Base-by-base conservation (phyloP, 2,329 filamentous ascomycete species). In the Aureobasidium zeae region DNA sequence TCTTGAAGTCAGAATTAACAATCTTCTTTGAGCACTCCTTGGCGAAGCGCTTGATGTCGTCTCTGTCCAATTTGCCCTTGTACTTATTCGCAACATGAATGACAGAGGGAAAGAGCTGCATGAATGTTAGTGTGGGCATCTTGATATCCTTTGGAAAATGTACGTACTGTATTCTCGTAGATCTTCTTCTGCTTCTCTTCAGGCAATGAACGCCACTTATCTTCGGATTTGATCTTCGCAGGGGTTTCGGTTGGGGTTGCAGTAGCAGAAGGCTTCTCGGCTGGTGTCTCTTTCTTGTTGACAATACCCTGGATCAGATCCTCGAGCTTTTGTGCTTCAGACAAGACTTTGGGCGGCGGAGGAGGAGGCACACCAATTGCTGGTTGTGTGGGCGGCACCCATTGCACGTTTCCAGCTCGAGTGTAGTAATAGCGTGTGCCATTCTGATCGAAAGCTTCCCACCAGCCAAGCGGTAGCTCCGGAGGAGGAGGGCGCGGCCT, bases 181-280 rank as follows among this genome's bases (percentile, higher is more conserved):
- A 94, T 72, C 67, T 86, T 94, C 76, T 87, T 93, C 64, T 91
- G 86, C 65, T 95, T 95, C 52, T 95, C 88, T 52, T 79, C 61
- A 1, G 81, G 70, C 22, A 81, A 61, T 47, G 72, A 73, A 44
- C 77, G 73, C 83, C 83, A 87, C 58, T 81, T 84, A 35, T 86
- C 81, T 54, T 73, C 72, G 53, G 76, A 80, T 44, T 64, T 62
- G 47, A 68, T 67, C 39, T 65, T 70, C 56, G 68, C 72, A 53
- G 70, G 71, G 35, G 71, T 71, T 16, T 64, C 74, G 48, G 79
- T 76, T 1, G 83, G 81, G 1, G 83, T 86, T 11, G 76, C 76
- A 0, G 78, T 75, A 2, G 76, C 73, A 12, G 70, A 70, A 4
- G 64, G 65, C 49, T 70, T 71, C 20, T 63, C 56, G 35, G 66